Conservation (phyloP, 345 rosid genomes). For the Hypericum androsaemum region DNA sequence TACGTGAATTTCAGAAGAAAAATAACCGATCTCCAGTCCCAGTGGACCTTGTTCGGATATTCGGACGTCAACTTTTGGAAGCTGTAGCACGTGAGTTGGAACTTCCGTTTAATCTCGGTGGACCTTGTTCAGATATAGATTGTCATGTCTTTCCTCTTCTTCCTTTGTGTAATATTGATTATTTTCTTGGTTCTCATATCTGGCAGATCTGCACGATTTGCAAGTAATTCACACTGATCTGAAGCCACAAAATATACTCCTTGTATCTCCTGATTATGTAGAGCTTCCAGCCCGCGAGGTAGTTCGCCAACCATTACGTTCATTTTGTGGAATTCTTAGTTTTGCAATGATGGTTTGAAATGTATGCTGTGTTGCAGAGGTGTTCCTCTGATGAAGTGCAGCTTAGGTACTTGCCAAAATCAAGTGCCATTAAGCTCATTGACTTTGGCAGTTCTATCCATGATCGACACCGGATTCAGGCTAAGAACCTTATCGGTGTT, state of each 20-base stretch:
- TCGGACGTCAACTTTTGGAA: slow-evolving; percentile 28
- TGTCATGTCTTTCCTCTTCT: not conserved
- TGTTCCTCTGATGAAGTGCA: slow-evolving; percentile 15
- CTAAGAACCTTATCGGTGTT: slow-evolving; percentile 17
- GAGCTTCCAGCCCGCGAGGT: slow-evolving; percentile 19
- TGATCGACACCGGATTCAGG: slow-evolving; percentile 1
- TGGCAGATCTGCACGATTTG: slow-evolving; percentile 28
- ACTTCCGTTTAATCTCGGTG: slow-evolving; percentile 5
- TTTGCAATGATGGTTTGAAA: slow-evolving; percentile 3
- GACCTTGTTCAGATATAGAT: slow-evolving; percentile 12
- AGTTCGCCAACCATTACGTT: slow-evolving; percentile 6
- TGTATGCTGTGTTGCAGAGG: slow-evolving; percentile 19
- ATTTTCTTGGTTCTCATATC: slow-evolving; percentile 15
- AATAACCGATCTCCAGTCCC: slow-evolving; percentile 23
- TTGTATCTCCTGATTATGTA: slow-evolving; percentile 20
- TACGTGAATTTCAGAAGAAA: slow-evolving; percentile 22
- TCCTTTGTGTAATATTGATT: not conserved
- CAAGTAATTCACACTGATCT: slow-evolving; percentile 21
- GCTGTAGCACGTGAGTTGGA: slow-evolving; percentile 22
- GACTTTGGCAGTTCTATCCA: slow-evolving; percentile 22
- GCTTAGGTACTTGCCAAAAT: slow-evolving; percentile 24
- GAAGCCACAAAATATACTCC: slow-evolving; percentile 24
- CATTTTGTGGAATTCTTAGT: slow-evolving; percentile 6
- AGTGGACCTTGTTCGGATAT: slow-evolving; percentile 26
- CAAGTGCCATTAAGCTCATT: slow-evolving; percentile 27